Base-by-base conservation (phyloP, 179 eudicot genomes). In the Dionaea muscipula region DNA sequence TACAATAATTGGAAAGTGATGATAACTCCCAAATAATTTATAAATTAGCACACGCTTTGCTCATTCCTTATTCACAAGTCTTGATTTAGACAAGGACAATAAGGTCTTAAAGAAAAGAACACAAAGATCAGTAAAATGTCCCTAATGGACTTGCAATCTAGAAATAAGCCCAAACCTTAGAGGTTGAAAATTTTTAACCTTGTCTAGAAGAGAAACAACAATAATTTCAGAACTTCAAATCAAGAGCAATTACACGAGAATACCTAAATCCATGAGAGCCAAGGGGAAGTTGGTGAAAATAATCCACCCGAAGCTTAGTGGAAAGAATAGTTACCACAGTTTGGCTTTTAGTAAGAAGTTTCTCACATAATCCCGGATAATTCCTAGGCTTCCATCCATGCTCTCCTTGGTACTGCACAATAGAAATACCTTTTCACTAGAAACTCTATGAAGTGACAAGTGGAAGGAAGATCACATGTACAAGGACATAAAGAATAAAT, bases 351-450 rank as follows among this genome's bases (percentile, higher is more conserved):
- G 84, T 78, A 37, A 91, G 71, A 62, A 91, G 71, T 75, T 84
- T 91, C 71, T 91, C 98, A 53, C 95, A 86, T 47, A 91, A 44
- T 62, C 98, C 98, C 33, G 91, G 83, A 74, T 86, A 91, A 57
- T 82, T 86, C 60, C 67, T 64, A 38, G 98, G 95, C 74, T 80
- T 77, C 98, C 98, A 91, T 48, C 98, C 95, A 52, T 86, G 70
- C 66, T 81, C 87, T 49, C 91, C 90, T 83, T 84, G 95, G 77
- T 91, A 91, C 98, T 91, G 72, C 65, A 54, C 58, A 53, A 11
- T 62, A 47, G n/a, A 66, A 59, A 44, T 48, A 19, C 48, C 41
- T 26, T 2, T 15, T 15, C 9, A 15, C 20, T 3, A 3, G 20
- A 3, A 43, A 6, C 1, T 43, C 9, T n/a, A 21, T 5, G 17